These are phyloP conservation scores for Eucalyptus guilfoylei DNA, from an alignment of 345 rosid genomes.

Conservation along the genomic window DNA sequence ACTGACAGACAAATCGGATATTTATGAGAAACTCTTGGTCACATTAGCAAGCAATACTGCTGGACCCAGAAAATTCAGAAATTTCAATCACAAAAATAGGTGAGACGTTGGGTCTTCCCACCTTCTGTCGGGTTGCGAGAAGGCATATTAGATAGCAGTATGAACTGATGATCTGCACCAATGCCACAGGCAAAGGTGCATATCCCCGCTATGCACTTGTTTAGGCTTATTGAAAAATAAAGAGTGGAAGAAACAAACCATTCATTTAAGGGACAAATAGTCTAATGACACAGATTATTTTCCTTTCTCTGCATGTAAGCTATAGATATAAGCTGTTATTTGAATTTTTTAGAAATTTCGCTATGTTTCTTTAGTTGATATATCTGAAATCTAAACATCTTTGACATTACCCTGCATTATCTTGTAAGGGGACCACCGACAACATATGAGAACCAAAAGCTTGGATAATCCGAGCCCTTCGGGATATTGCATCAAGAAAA, in stretches of 20 bases:
- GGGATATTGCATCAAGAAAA: not conserved
- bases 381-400: not conserved
- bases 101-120: not conserved
- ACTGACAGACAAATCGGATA: not conserved
- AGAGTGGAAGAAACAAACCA: not conserved
- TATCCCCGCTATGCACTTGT: not conserved
- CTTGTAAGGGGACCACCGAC: not conserved
- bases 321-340: not conserved
- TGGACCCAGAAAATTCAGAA: not conserved
- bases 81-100: not conserved
- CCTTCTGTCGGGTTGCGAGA: not conserved
- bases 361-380: not conserved
- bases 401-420: not conserved
- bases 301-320: not conserved
- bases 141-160: not conserved
- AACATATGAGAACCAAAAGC: not conserved
- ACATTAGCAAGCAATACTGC: not conserved
- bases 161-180: not conserved
- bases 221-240: not conserved
- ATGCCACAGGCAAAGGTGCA: not conserved
- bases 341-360: not conserved
- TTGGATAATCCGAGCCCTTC: not conserved
- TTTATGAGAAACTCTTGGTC: not conserved
- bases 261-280: not conserved
- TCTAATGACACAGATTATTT: not conserved